These are phyloP conservation scores for Myriosclerotinia curreyana DNA, from an alignment of 2,329 filamentous ascomycete genomes.

Conservation along the genomic window DNA sequence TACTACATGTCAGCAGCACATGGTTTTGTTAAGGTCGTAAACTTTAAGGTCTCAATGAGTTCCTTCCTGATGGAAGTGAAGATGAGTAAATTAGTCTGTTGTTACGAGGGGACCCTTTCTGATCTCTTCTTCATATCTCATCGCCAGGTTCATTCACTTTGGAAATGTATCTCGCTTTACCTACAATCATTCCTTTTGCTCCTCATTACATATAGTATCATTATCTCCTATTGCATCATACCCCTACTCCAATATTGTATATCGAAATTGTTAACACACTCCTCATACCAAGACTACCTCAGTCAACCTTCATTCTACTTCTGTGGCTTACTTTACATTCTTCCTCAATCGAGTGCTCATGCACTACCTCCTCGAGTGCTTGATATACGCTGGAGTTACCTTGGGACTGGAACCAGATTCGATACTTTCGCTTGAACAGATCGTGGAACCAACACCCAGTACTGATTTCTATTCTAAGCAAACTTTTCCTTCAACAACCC, in stretches of 20 bases:
- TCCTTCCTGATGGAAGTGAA: background rate
- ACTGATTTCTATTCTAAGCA: background rate
- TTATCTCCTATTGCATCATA: background rate
- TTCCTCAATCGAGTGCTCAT: background rate
- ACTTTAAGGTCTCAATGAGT: background rate
- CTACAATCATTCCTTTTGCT: background rate
- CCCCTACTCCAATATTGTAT: background rate
- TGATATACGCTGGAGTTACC: background rate
- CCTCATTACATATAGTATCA: background rate
- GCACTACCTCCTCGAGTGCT: conserved; percentile 9
- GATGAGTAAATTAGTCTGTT: accelerated
- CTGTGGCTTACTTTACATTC: background rate
- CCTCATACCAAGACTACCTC: background rate
- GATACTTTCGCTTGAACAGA: conserved; percentile 3
- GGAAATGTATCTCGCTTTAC: conserved; percentile 12
- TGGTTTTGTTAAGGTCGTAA: background rate
- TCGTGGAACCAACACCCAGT: background rate
- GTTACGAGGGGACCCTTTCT: background rate
- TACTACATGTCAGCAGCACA: background rate
- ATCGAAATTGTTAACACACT: background rate
- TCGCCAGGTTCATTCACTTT: background rate
- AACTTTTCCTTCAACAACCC: background rate
- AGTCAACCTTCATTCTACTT: background rate
- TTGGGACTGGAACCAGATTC: conserved; percentile 13
- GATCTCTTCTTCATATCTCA: background rate